A percentile compares a stretch with the other conserved stretches of the same genome.
These are phyloP conservation scores for Verbena officinalis DNA, from an alignment of 257 asterid genomes.

Conservation along the genomic window DNA sequence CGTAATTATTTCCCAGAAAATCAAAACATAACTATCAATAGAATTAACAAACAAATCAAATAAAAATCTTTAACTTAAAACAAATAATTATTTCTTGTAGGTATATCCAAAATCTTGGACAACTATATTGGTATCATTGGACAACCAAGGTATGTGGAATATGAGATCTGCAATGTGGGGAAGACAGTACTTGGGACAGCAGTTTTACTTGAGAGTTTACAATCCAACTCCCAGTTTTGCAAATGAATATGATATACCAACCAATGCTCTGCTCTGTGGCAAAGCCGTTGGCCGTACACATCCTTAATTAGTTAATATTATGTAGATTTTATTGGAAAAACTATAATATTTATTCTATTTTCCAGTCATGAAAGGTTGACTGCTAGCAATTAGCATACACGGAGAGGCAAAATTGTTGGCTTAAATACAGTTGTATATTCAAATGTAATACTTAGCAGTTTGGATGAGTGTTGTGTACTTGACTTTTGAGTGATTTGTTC, in stretches of 20 bases:
- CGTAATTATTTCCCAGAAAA: too few species aligned
- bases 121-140: constrained; percentile 75
- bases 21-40: too few species aligned
- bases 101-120: constrained; percentile 95
- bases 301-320: constrained; percentile 29
- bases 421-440: constrained; percentile 37
- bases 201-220: constrained; percentile 79
- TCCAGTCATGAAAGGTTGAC: constrained; percentile 73
- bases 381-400: constrained; percentile 35
- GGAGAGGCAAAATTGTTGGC: constrained; percentile 11
- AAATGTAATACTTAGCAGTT: constrained; percentile 14
- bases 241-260: constrained; percentile 73
- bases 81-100: too few species aligned
- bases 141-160: constrained; percentile 99
- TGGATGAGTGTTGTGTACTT: constrained; percentile 10
- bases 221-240: constrained; percentile 52
- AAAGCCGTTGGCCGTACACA: constrained; percentile 63
- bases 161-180: constrained; percentile 94
- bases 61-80: too few species aligned
- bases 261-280: constrained; percentile 83
- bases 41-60: too few species aligned
- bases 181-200: constrained; percentile 90
- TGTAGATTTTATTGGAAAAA: constrained; percentile 8
- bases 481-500: not conserved
- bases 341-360: constrained; percentile 25